Evolutionary conservation across 129 eudicot genomes (phyloP), one percentile per base, ranked within the genome.

Genomic region (Centella asiatica): DNA sequence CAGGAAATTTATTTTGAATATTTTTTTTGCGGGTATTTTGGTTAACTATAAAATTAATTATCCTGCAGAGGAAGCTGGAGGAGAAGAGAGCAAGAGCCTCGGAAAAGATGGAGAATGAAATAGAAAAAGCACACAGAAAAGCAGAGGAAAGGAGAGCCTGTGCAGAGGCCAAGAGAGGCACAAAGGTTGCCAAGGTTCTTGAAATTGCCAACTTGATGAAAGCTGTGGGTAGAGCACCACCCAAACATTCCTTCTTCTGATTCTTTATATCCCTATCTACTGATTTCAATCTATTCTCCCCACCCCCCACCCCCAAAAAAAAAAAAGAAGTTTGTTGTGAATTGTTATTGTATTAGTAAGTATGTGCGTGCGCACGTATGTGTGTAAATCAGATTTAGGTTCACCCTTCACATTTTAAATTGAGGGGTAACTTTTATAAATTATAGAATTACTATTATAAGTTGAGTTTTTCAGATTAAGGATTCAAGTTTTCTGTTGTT

Each of bases 141-240:
- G 95, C 96, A 28, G 95, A 87, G 80, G 98, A 87, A 69, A 87
- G 80, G 47, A 82, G 79, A 63, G 98, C 98, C 46, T 75, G 96
- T 26, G 82, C 90, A 63, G 96, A 92, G 78, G 90, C 76, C 29
- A 87, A 71, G 50, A 82, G 90, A 74, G 98, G 98, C 51, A 87
- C 86, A 17, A 92, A 92, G 74, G 81, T 77, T 22, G 88, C 95
- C 6, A 84, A 81, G 64, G 85, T 92, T 36, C 37, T 87, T 65
- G 98, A 92, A 74, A 76, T 92, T 20, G 75, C 98, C 36, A 85
- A 82, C 67, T 72, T 92, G 74, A 87, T 87, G 95, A 84, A 74
- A 62, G 88, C 90, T 66, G 73, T 92, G 55, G 98, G 98, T 20
- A 75, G 81, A 67, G 33, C 96, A 47, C 98, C 98, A 36, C 70